A percentile compares a stretch with the other conserved stretches of the same genome.
phyloP scores from a whole-genome alignment of 306 rosid species.

The Purshia tridentata region DNA sequence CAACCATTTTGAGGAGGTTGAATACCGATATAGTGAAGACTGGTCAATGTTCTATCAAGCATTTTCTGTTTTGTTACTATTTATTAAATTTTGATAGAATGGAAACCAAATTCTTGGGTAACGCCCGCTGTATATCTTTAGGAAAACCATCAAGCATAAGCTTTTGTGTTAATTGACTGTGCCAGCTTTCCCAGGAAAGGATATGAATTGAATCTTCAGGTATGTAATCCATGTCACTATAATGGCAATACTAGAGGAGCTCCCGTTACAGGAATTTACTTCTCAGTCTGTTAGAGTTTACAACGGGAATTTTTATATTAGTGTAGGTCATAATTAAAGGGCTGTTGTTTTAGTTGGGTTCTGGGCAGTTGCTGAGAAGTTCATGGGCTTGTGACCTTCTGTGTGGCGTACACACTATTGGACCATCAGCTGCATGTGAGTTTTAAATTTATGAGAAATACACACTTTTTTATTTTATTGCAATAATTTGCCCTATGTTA shows the following conservation, averaged over 20 bases:
- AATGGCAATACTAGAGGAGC: constrained; percentile 13
- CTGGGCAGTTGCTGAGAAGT: constrained; percentile 15
- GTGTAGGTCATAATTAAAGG: constrained; percentile 21
- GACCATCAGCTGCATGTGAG: constrained; percentile 9
- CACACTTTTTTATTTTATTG: background rate
- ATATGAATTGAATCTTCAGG: constrained; percentile 23
- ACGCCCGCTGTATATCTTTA: constrained; percentile 16
- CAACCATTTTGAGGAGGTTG: constrained; percentile 56
- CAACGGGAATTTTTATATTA: constrained; percentile 17
- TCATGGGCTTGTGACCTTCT: background rate
- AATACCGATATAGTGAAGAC: constrained; percentile 39
- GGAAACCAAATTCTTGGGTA: constrained; percentile 36
- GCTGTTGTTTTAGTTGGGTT: constrained; percentile 10
- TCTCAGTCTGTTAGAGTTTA: constrained; percentile 5
- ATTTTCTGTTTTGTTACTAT: constrained; percentile 26
- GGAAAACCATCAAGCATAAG: background rate
- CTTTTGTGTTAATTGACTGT: constrained; percentile 9
- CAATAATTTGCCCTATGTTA: background rate
- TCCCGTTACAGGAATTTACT: constrained; percentile 2
- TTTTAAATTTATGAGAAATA: background rate
- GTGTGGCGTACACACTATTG: background rate
- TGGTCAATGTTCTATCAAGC: constrained; percentile 32
- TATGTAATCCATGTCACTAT: constrained; percentile 19
- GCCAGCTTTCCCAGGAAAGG: constrained; percentile 23
- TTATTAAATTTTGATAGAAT: constrained; percentile 40